Percentiles rank a stretch among this genome's conserved stretches.
Conservation (phyloP, 164 flowering plant genomes). For the Cinnamomum chago region DNA sequence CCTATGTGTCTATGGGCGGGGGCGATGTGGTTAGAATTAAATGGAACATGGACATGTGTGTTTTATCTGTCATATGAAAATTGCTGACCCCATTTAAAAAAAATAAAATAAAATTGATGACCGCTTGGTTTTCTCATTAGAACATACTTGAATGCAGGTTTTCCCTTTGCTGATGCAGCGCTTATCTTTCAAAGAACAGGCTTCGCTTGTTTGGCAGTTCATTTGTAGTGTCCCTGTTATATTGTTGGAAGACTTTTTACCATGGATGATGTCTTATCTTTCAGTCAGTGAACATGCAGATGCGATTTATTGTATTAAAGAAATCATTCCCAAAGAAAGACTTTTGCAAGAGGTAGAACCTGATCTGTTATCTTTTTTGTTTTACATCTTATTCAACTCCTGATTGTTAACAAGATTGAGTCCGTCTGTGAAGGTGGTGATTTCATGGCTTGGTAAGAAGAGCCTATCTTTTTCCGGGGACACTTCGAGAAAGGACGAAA, state of each 20-base stretch:
- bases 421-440: constrained; percentile 50
- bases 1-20: too few relatives aligned
- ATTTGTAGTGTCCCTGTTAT: constrained; percentile 69
- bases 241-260: constrained; percentile 58
- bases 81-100: neutral
- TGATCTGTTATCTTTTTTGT: neutral
- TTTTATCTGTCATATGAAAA: neutral
- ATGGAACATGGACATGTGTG: neutral
- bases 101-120: too few relatives aligned
- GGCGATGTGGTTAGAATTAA: too few relatives aligned
- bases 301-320: constrained; percentile 34
- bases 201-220: constrained; percentile 76
- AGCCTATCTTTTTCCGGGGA: constrained; percentile 16
- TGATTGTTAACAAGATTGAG: constrained; percentile 5
- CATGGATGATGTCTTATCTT: constrained; percentile 70
- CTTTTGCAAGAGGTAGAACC: constrained; percentile 61
- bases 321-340: constrained; percentile 57
- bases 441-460: constrained; percentile 52
- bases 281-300: constrained; percentile 43
- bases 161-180: constrained; percentile 60
- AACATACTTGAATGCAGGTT: constrained; percentile 47
- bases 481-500: constrained; percentile 13
- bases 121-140: neutral
- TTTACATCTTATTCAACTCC: constrained; percentile 3
- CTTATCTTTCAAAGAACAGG: constrained; percentile 65